phyloP scores from a whole-genome alignment of 306 rosid genomes.

The Mimosa pudica region DNA sequence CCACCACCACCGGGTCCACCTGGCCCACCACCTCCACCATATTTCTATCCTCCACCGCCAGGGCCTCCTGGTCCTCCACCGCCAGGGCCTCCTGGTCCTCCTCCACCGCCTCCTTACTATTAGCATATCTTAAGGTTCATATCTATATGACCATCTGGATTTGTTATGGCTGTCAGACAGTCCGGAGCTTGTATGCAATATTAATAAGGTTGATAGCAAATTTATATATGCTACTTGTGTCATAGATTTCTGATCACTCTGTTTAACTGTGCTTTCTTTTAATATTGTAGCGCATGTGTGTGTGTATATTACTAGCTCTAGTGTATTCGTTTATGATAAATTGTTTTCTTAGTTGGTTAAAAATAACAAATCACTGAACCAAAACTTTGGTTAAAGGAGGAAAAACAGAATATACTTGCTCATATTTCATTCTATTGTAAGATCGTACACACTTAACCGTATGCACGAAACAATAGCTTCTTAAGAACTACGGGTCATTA shows the following conservation, averaged over 20 bases:
- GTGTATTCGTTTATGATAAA: background rate
- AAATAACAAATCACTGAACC: background rate
- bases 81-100: background rate
- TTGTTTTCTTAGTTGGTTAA: background rate
- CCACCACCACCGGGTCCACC: background rate
- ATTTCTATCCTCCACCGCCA: background rate
- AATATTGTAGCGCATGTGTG: background rate
- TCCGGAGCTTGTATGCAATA: background rate
- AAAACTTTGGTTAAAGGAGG: background rate
- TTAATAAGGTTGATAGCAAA: background rate
- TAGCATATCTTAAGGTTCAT: background rate
- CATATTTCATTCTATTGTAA: background rate
- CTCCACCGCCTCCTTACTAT: slow-evolving; percentile 5
- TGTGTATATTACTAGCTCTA: too few relatives aligned
- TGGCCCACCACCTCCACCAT: background rate
- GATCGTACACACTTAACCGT: slow-evolving; percentile 4
- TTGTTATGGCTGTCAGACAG: background rate
- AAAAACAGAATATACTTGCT: background rate
- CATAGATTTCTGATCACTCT: background rate
- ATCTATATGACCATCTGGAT: background rate
- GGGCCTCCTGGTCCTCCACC: background rate
- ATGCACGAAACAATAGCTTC: background rate
- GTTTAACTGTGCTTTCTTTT: background rate
- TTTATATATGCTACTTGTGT: background rate
- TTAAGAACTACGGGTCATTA: background rate